Base-by-base conservation (phyloP, 495 filamentous ascomycete genomes). In the Oleoguttula mirabilis region DNA sequence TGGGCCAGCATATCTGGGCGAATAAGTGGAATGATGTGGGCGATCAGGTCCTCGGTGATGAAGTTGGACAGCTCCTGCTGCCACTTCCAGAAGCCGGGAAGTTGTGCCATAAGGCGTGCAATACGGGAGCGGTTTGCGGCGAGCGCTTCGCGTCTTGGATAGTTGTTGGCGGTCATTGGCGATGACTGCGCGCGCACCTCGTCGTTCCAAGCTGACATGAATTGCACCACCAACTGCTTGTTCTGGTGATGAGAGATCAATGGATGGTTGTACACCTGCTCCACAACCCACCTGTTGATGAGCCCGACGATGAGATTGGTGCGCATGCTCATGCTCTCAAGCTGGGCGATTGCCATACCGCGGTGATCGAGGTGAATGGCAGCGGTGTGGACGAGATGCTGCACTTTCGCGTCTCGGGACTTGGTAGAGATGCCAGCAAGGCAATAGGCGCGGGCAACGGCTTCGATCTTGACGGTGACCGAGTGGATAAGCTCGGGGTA, bases 61-160 rank as follows among this genome's bases (percentile, higher is more conserved):
- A 7, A 23, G 12, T 10, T 23, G 12, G 36, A 41, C 6, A 14
- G 6, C 14, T 36, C 22, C 23, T 51, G 36, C 4, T 41, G 16
- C 41, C 41, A 51, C 21, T 41, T 22, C 41, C 35, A 25, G 42
- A 51, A 51, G 36, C 47, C 47, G 15, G 41, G 47, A n/a, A n/a
- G n/a, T n/a, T n/a, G n/a, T n/a, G n/a, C n/a, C n/a, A n/a, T n/a
- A n/a, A n/a, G n/a, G n/a, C n/a, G n/a, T n/a, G 27, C 27, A 8
- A 14, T 22, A 11, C 23, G 37, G 25, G 21, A n/a, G 37, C 19
- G 37, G 20, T 21, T 25, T 8, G 14, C 37, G 25, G n/a, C 8
- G 20, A 40, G 27, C 27, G 8, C 27, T 30, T 30, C 27, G 22
- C 19, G 37, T 14, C 25, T 24, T n/a, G 10, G 27, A 21, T 21